phyloP scores from a whole-genome alignment of 1,139 yeast genomes.

The Kodamaea fungicola region DNA sequence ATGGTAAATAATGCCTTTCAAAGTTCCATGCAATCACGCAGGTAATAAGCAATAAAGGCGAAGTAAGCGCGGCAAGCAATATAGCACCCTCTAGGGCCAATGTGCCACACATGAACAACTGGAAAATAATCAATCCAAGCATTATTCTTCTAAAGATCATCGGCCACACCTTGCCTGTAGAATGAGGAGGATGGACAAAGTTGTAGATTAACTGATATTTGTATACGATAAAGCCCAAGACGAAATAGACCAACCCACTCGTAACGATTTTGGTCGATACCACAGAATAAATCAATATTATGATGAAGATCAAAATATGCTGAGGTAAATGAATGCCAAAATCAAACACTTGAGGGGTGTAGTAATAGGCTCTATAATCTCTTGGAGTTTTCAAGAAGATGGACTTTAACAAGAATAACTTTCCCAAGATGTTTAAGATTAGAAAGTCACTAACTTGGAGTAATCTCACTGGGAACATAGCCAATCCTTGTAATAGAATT shows the following conservation, averaged over 20 bases:
- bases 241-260: constrained; percentile 62
- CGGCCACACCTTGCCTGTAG: constrained; percentile 72
- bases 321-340: constrained; percentile 66
- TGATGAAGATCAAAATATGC: constrained; percentile 58
- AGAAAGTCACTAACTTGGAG: constrained; percentile 63
- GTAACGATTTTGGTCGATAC: constrained; percentile 62
- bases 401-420: constrained; percentile 53
- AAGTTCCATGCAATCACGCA: constrained; percentile 50
- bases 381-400: constrained; percentile 54
- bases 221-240: constrained; percentile 60
- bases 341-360: constrained; percentile 62
- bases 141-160: constrained; percentile 57
- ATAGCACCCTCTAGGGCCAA: constrained; percentile 62
- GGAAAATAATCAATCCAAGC: constrained; percentile 56
- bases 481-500: constrained; percentile 78
- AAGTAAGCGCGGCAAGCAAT: constrained; percentile 45
- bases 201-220: constrained; percentile 64
- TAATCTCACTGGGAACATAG: constrained; percentile 77
- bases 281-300: constrained; percentile 59
- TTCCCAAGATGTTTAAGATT: constrained; percentile 45
- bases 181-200: constrained; percentile 68
- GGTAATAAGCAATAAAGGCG: constrained; percentile 53
- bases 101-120: constrained; percentile 67
- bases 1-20: constrained; percentile 58
- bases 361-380: constrained; percentile 44